Base-by-base conservation (phyloP, 129 eudicot genomes). In the Helichrysum umbraculigerum region DNA sequence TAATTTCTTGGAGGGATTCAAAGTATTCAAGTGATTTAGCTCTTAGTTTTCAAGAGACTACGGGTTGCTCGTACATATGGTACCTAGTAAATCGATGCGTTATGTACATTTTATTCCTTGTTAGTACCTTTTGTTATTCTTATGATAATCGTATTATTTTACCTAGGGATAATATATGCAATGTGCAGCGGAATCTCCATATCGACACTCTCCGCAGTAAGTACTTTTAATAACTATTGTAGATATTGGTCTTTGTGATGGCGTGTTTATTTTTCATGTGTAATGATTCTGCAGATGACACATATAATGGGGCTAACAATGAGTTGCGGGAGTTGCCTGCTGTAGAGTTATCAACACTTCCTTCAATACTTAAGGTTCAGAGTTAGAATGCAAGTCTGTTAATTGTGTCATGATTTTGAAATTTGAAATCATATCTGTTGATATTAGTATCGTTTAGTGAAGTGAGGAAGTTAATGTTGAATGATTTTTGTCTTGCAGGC, bases 251-350 rank as follows among this genome's bases (percentile, higher is more conserved):
- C 33, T 70, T 4, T 30, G 33, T 22, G 54, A 58, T 68, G 66
- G 68, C 76, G 20, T 39, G 9, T 35, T 73, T 33, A 58, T 5
- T 8, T 41, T 2, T 52, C 44, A 28, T 82, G 17, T 54, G n/a
- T 75, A 52, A 61, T 75, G 37, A 74, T 79, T 84, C 3, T 90
- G 67, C 89, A 93, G 98, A 77, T 83, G 97, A 90, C 44, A 75
- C 93, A 41, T 88, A 84, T 74, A 54, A 80, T 73, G 86, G 84
- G 68, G 83, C 85, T 77, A 84, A 84, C 80, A 85, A 77, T 80
- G 97, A 88, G 82, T 70, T 93, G 81, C 83, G 93, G 85, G 98
- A 90, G 90, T 85, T 93, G 74, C 98, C 98, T 72, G 87, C 96
- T 7, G 98, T 93, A 79, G 98, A 93, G 85, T 83, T 93, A 32